Conservation (phyloP, 2,329 filamentous ascomycete genomes). For the Venturia nashicola region DNA sequence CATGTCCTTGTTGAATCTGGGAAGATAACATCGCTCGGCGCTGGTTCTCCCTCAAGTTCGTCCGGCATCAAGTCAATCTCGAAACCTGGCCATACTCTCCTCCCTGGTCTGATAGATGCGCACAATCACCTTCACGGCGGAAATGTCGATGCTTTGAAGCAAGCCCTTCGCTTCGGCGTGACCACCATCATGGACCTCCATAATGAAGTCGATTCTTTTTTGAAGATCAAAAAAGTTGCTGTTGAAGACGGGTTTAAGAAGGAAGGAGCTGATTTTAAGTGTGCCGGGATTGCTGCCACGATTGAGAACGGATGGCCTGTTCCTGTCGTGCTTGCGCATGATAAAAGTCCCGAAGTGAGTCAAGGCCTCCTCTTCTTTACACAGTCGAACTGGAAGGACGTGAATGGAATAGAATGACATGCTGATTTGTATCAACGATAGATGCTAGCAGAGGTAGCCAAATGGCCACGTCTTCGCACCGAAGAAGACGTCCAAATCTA, state of each 20-base stretch:
- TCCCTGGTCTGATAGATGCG: slow-evolving; percentile 39
- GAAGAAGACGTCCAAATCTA: slow-evolving; percentile 30
- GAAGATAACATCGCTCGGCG: slow-evolving; percentile 20
- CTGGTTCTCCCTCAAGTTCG: neutral
- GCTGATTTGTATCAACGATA: slow-evolving; percentile 10
- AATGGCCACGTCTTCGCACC: slow-evolving; percentile 35
- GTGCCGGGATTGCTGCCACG: slow-evolving; percentile 35
- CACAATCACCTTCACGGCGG: slow-evolving; percentile 36
- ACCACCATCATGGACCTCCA: slow-evolving; percentile 42
- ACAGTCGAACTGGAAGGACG: no score
- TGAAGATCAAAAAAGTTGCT: slow-evolving; percentile 18
- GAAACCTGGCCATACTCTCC: slow-evolving; percentile 33
- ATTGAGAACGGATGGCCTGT: slow-evolving; percentile 41
- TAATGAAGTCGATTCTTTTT: slow-evolving; percentile 20
- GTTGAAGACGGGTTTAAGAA: slow-evolving; percentile 20
- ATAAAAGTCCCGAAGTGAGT: slow-evolving; percentile 20
- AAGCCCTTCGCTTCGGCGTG: slow-evolving; percentile 37
- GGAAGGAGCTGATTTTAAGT: slow-evolving; percentile 34
- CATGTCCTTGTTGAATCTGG: slow-evolving; percentile 30
- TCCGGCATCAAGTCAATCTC: slow-evolving; percentile 21
- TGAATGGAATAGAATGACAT: no score
- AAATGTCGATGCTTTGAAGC: slow-evolving; percentile 26
- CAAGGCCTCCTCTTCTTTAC: neutral
- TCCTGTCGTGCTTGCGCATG: slow-evolving; percentile 28
- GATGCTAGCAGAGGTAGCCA: slow-evolving; percentile 27